Base-by-base conservation (phyloP, 345 rosid genomes). In the Citrus sp. region DNA sequence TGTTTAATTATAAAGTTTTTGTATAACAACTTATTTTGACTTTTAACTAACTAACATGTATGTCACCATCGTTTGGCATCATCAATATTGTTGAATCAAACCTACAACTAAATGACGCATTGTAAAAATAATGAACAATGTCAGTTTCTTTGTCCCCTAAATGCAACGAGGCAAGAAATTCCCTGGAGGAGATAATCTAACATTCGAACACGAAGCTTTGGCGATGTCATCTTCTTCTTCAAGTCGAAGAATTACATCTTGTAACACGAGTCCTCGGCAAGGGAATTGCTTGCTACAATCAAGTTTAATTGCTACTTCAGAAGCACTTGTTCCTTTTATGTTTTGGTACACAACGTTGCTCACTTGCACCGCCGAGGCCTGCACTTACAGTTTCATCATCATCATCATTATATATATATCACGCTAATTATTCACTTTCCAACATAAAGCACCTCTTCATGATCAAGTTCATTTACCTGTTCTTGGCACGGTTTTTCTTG, bases 271-370 rank as follows among this genome's bases (percentile, higher is more conserved):
- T 56, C 84, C 91, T 46, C 59, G 77, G 77, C 98, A 92, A 58
- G 94, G 95, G 21, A 80, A 67, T 70, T 66, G 85, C 37, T 77
- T 73, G 82, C 97, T 92, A 80, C 98, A 95, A 21, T 82, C 89
- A 30, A 92, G 89, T 32, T 84, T 88, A 24, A 93, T 77, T 13
- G 98, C 98, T 49, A 79, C 54, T 22, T 91, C 82, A 2, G 90
- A 84, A 30, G 94, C 90, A 79, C 95, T 93, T 16, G 95, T 93
- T 65, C 98, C 98, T 82, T 59, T 85, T 59, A 92, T 90, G 89
- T 89, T 89, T 42, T 65, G 86, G 88, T 93, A 95, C 71, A 86
- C 22, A 40, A 95, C 91, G 72, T 90, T 81, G 87, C 92, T 91
- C 55, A 95, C 87, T 85, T 85, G 85, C 74, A 95, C 98, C 0